These are phyloP conservation scores for Fusarium robinianum DNA, from an alignment of 2,329 filamentous ascomycete species.

Conservation along the genomic window DNA sequence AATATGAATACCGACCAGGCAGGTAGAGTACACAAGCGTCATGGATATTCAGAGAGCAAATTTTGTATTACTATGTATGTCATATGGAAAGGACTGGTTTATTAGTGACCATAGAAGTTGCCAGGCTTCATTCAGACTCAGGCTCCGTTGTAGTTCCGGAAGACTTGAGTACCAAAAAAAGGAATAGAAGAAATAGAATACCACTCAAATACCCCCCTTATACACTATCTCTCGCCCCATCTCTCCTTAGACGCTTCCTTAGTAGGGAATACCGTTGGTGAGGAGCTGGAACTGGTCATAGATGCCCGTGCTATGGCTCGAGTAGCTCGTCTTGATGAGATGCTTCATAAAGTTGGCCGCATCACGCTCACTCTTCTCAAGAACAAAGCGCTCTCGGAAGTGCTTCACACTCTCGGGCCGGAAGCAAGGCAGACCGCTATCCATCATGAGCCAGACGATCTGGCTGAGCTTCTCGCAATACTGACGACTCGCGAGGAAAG, in stretches of 20 bases:
- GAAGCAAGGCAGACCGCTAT: slow-evolving; percentile 95
- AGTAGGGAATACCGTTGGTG: slow-evolving; percentile 97
- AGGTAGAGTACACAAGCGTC: no score
- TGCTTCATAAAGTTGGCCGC: slow-evolving; percentile 93
- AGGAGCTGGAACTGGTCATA: slow-evolving; percentile 98
- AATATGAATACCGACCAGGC: no score
- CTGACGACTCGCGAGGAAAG: slow-evolving; percentile 85
- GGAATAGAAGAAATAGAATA: slow-evolving; percentile 7
- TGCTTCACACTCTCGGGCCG: slow-evolving; percentile 93
- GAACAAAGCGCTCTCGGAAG: slow-evolving; percentile 88
- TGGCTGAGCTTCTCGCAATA: slow-evolving; percentile 88
- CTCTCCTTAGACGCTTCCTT: slow-evolving; percentile 31
- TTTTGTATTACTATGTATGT: slow-evolving; percentile 22
- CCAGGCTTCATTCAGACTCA: background rate
- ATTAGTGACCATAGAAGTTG: slow-evolving; percentile 13
- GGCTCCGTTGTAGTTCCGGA: slow-evolving; percentile 3
- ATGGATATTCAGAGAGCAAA: slow-evolving; percentile 2
- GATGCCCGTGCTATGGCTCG: slow-evolving; percentile 87
- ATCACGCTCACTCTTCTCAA: slow-evolving; percentile 89
- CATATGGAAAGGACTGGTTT: background rate
- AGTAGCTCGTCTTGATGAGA: slow-evolving; percentile 86
- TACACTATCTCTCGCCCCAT: background rate
- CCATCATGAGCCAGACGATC: slow-evolving; percentile 93
- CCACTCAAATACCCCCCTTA: background rate
- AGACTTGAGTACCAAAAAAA: background rate